A percentile compares a stretch with the other conserved stretches of the same genome.
phyloP scores from a whole-genome alignment of 108 stramenopile species.

The Pseudonitzschia multiseries region DNA sequence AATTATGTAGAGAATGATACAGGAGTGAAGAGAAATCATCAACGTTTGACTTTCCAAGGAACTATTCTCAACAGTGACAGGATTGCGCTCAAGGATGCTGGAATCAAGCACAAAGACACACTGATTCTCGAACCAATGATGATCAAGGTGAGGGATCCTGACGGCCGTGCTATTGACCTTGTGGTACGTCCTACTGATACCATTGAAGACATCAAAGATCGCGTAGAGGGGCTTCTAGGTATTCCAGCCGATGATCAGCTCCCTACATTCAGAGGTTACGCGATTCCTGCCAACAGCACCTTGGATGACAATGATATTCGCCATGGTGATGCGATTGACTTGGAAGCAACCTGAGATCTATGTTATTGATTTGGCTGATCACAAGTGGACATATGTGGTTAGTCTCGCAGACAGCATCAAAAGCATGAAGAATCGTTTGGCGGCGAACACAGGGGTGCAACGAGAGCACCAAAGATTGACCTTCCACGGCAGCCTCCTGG shows the following conservation, averaged over 20 bases:
- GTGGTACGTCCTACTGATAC: slow-evolving; percentile 25
- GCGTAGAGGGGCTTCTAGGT: slow-evolving; percentile 13
- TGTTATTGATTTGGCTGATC: slow-evolving; percentile 7
- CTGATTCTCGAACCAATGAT: slow-evolving; percentile 29
- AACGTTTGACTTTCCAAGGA: slow-evolving; percentile 22
- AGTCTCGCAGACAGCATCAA: slow-evolving; percentile 16
- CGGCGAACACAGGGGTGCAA: slow-evolving; percentile 26
- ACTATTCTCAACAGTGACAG: slow-evolving; percentile 13
- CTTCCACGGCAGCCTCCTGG: not conserved
- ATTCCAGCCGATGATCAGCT: slow-evolving; percentile 23
- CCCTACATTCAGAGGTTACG: slow-evolving; percentile 22
- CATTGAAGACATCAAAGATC: slow-evolving; percentile 26
- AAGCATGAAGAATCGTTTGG: slow-evolving; percentile 26
- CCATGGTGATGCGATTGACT: slow-evolving; percentile 25
- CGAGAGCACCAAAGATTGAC: slow-evolving; percentile 25
- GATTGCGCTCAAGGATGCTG: not conserved
- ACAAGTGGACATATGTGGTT: slow-evolving; percentile 11
- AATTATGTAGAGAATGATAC: slow-evolving; percentile 3
- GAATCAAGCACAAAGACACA: slow-evolving; percentile 18
- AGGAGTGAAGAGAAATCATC: slow-evolving; percentile 9
- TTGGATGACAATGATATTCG: slow-evolving; percentile 25
- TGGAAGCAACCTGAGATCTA: slow-evolving; percentile 38
- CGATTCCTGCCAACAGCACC: slow-evolving; percentile 20
- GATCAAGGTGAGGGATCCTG: slow-evolving; percentile 25
- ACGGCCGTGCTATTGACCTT: slow-evolving; percentile 15